Base-by-base conservation (phyloP, 2,329 filamentous ascomycete genomes). In the Fusarium euwallaceae region DNA sequence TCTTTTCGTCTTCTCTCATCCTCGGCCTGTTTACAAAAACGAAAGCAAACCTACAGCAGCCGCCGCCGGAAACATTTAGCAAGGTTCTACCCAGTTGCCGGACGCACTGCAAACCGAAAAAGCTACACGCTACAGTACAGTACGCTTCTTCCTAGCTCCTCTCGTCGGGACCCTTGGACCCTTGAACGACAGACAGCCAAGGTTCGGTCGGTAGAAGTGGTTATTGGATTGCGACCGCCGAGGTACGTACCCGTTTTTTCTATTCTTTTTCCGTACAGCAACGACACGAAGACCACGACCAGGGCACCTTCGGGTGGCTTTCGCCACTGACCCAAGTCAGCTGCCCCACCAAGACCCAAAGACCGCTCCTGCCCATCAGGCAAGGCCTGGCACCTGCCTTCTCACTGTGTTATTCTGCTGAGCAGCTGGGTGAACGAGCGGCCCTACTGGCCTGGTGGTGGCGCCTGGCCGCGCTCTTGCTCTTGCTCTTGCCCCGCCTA, bases 281-380 rank as follows among this genome's bases (percentile, higher is more conserved):
- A n/a, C 32, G 60, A 41, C 55, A 55, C 43, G 51, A 67, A 39
- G 39, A 53, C 65, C 45, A 61, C 63, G 61, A 60, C 69, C 69
- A 70, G 63, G 66, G 56, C 69, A 61, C 56, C 61, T 45, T 75
- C 72, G 71, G 75, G 77, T 76, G 78, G 77, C 77, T 79, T 78
- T 79, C 64, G 79, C 79, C 79, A 80, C 79, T 73, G 68, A 74
- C 64, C 74, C 73, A 78, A 81, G 79, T 81, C 80, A 81, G 79
- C 77, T 80, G 79, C 78, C 76, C 79, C 79, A 81, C 78, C 72
- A 78, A 67, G 73, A 69, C 73, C 74, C 67, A 62, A 71, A 76
- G 61, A 69, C 71, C 72, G 66, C 64, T 71, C 63, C 70, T 61
- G 67, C 60, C 67, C 59, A 48, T 51, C 61, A 60, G 66, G 64